Conservation (phyloP, 2,329 filamentous ascomycete genomes). For the Phoma sp. region DNA sequence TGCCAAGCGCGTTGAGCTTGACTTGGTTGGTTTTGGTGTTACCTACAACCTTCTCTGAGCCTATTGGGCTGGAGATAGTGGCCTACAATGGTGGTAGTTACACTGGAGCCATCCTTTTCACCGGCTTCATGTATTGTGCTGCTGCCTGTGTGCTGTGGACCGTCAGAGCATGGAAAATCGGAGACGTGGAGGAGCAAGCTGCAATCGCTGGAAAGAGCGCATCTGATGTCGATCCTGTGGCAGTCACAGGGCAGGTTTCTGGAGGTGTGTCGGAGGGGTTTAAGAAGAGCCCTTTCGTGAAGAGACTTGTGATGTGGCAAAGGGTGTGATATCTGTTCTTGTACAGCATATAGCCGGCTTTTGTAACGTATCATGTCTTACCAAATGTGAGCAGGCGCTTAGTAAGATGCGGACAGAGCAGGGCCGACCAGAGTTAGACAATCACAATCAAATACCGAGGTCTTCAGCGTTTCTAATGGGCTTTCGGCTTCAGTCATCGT, state of each 20-base stretch:
- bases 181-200: conserved; percentile 54
- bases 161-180: conserved; percentile 67
- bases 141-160: conserved; percentile 60
- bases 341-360: not conserved
- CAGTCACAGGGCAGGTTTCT: conserved; percentile 2
- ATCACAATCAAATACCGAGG: not conserved
- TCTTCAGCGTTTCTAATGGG: not conserved
- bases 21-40: conserved; percentile 74
- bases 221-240: conserved; percentile 30
- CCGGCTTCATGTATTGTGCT: conserved; percentile 66
- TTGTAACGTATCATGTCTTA: not conserved
- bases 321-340: conserved; percentile 26
- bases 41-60: conserved; percentile 69
- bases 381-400: not conserved
- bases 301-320: conserved; percentile 39
- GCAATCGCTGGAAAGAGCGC: conserved; percentile 36
- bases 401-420: too few relatives aligned
- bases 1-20: conserved; percentile 73
- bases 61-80: conserved; percentile 62
- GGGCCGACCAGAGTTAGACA: too few relatives aligned
- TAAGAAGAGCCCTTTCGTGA: conserved; percentile 34
- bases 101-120: conserved; percentile 64
- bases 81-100: conserved; percentile 57
- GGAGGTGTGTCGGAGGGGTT: conserved; percentile 11
- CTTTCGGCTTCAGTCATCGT: too few relatives aligned